phyloP scores from a whole-genome alignment of 2,329 filamentous ascomycete species.

The Penicillium hesseltinei region DNA sequence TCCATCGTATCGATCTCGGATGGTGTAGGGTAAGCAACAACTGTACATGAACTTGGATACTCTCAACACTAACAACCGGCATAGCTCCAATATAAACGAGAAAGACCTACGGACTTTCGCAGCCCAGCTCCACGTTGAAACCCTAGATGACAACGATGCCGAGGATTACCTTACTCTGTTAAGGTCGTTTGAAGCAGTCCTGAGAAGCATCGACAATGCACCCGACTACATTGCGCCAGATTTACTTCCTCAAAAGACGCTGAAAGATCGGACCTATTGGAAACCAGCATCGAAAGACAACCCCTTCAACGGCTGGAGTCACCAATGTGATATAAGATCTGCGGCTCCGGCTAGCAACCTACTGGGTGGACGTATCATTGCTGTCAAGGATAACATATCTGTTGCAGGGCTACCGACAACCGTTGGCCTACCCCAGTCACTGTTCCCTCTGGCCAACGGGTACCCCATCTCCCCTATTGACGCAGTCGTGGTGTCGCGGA shows the following conservation, averaged over 20 bases:
- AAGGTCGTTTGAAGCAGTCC: slow-evolving; percentile 26
- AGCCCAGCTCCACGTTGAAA: not conserved
- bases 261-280: slow-evolving; percentile 19
- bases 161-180: slow-evolving; percentile 27
- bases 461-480: slow-evolving; percentile 36
- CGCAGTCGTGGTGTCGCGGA: slow-evolving; percentile 34
- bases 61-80: not conserved
- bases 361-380: slow-evolving; percentile 32
- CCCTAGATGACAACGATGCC: not conserved
- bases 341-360: slow-evolving; percentile 21
- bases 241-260: slow-evolving; percentile 30
- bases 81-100: slow-evolving; percentile 3
- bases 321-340: slow-evolving; percentile 34
- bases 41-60: not conserved
- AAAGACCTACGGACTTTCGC: not conserved
- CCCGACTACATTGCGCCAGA: slow-evolving; percentile 39
- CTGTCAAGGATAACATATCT: slow-evolving; percentile 40
- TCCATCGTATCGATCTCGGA: not conserved
- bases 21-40: not conserved
- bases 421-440: slow-evolving; percentile 31
- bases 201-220: slow-evolving; percentile 28
- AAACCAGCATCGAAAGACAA: slow-evolving; percentile 27
- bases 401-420: slow-evolving; percentile 39
- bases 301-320: slow-evolving; percentile 47
- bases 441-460: not conserved